Evolutionary conservation across 2,329 filamentous ascomycete genomes (phyloP), one percentile per base, ranked within the genome.

Genomic region (Botrytis porri): DNA sequence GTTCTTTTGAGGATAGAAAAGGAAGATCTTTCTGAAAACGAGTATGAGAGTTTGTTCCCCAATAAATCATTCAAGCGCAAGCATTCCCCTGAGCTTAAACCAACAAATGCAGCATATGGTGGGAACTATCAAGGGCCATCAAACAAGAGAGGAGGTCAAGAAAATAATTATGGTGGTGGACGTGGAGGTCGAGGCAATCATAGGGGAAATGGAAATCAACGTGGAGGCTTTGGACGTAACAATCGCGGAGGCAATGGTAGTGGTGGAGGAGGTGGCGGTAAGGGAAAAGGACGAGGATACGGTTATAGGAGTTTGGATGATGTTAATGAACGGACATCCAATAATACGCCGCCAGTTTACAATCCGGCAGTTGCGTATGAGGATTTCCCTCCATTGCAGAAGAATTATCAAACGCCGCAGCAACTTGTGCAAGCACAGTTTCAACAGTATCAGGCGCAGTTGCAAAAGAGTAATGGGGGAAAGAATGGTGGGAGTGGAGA

Each of bases 1-100:
- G 89, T 93, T 25, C 86, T 96, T 75, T 83, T 98, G 69, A 88
- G 92, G 2, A 90, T 98, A 64, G 94, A 97, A 81, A 86, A 90
- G 70, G 93, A 95, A 75, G 84, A 89, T 69, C 83, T 84, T 4
- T 82, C 83, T 37, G 89, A 92, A 78, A 88, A 88, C 75, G 87
- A 89, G 75, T 90, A 89, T 79, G 89, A 92, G 77, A 88, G 86
- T 78, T 83, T 88, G 29, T 89, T 89, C 76, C 85, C 86, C 45
- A 90, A 88, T 78, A 91, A 87, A 79, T 82, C 84, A 51, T 83
- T 86, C 73, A 91, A 90, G 82, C 85, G 89, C 70, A 90, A 90
- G 78, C 88, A 90, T 76, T 88, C 87, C 35, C 85, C 85, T 54
- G 87, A 86, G 70, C 29, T 79, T 67, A 76, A 75, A 48, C 74